A percentile compares a stretch with the other conserved stretches of the same genome.
Conservation (phyloP, 2,329 filamentous ascomycete genomes). For the Diaporthe citri region DNA sequence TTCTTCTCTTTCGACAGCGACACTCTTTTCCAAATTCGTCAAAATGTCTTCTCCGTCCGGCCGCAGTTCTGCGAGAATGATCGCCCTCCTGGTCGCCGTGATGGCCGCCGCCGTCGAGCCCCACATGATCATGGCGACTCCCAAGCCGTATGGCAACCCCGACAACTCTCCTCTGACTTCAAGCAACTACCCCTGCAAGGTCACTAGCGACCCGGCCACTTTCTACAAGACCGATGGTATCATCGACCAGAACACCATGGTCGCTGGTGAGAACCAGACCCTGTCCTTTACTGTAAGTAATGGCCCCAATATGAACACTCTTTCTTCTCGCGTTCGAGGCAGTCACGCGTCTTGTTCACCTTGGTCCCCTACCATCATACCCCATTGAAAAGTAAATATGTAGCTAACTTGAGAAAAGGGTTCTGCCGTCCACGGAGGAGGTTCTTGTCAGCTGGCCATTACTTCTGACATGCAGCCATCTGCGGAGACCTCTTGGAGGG, state of each 20-base stretch:
- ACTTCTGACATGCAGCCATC: conserved; percentile 81
- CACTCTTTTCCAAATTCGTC: conserved; percentile 25
- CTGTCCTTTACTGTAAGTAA: conserved; percentile 31
- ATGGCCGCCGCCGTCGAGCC: conserved; percentile 15
- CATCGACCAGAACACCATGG: conserved; percentile 35
- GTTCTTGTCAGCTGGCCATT: conserved; percentile 90
- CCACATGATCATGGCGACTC: conserved; percentile 46
- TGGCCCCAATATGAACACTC: too few species aligned
- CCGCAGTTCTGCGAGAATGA: not conserved
- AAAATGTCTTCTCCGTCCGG: not conserved
- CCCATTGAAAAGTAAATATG: not conserved
- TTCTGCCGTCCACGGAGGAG: conserved; percentile 86
- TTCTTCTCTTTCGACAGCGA: conserved; percentile 6
- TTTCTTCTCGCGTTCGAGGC: not conserved
- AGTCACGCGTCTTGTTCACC: not conserved
- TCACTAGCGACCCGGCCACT: conserved; percentile 34
- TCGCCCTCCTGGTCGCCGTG: conserved; percentile 18
- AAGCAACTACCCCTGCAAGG: conserved; percentile 39
- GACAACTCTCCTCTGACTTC: conserved; percentile 38
- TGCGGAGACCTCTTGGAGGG: conserved; percentile 80
- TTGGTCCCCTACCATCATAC: not conserved
- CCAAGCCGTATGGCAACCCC: conserved; percentile 40
- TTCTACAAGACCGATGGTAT: conserved; percentile 39
- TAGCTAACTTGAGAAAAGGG: conserved; percentile 4
- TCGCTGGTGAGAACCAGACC: conserved; percentile 38